Base-by-base conservation (phyloP, 768 basidiomycete genomes). In the Termitomyces sp. region DNA sequence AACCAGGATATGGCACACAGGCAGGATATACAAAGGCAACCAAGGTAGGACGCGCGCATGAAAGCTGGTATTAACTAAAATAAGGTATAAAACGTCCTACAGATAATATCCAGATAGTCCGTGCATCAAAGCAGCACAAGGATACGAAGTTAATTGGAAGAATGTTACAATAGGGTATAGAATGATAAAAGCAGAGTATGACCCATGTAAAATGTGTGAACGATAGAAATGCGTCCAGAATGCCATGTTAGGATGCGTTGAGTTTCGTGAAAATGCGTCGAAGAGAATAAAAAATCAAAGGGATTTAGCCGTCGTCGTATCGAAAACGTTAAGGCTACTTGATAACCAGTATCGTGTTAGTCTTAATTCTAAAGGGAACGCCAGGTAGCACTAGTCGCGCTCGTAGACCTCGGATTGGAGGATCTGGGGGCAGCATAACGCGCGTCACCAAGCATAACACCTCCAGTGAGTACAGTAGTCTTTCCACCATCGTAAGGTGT, bases 401-500 rank as follows among this genome's bases (percentile, higher is more conserved):
- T 71, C 66, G 67, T 67, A 66, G 65, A 65, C 58, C 62, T 72
- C 67, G 53, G 60, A 26, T 44, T 55, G 20, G 54, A 60, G 11
- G 66, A 49, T 62, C 73, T 77, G 40, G 57, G 36, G 14, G 59
- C 30, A 44, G 54, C 40, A 28, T 45, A 78, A 68, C 60, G 58
- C 8, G 67, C 76, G 50, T 76, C 77, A 51, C 89, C 90, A 60
- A 92, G 87, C 90, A 92, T 92, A 63, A 92, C 90, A 62, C 90
- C 90, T 56, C 90, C 90, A 3, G 90, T 91, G 64, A 92, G 82
- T 51, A 92, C 90, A 30, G 90, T 91, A 54, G 90, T 92, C 80
- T 90, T 91, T 62, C 90, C 90, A 56, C 89, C 90, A 63, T 92
- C 90, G 65, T 92, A 92, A 65, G 88, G 87, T 48, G 90, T 92